phyloP scores from a whole-genome alignment of 371 early-diverging fungal species.

The Mortierella sp. region DNA sequence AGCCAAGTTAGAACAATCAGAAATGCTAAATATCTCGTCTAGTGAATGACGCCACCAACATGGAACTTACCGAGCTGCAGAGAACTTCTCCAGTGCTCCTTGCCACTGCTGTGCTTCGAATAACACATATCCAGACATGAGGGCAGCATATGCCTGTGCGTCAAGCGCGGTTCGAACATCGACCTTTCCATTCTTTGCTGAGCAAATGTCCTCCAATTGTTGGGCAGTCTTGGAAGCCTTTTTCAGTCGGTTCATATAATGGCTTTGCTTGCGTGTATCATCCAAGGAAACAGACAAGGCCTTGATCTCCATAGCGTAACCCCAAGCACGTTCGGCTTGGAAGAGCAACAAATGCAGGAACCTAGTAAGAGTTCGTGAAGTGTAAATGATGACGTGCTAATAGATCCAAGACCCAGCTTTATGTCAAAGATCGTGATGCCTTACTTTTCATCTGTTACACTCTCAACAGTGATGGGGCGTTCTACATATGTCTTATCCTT shows the following conservation, averaged over 20 bases:
- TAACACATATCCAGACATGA: conserved; percentile 75
- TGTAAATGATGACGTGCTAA: background rate
- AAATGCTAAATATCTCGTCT: background rate
- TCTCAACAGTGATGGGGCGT: conserved; percentile 63
- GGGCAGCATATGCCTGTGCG: conserved; percentile 79
- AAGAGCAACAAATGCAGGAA: conserved; percentile 75
- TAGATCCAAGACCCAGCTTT: background rate
- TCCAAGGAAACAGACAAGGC: conserved; percentile 66
- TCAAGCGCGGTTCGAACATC: conserved; percentile 72
- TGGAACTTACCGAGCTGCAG: conserved; percentile 66
- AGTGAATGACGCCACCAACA: background rate
- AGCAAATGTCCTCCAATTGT: conserved; percentile 65
- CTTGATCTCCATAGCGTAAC: conserved; percentile 84
- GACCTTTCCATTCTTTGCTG: conserved; percentile 61
- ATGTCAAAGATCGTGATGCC: background rate
- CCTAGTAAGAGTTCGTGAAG: conserved; percentile 34
- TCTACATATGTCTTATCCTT: conserved; percentile 65
- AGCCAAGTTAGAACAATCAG: background rate
- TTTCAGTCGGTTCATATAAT: conserved; percentile 73
- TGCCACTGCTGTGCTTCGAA: conserved; percentile 83
- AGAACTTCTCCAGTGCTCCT: conserved; percentile 72
- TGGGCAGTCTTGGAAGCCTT: conserved; percentile 71
- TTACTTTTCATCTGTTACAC: conserved; percentile 64
- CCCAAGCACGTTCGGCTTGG: conserved; percentile 85
- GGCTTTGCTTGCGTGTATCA: conserved; percentile 77